Evolutionary conservation across 2,329 filamentous ascomycete genomes (phyloP).

Genomic region (Sarocladium strictum): DNA sequence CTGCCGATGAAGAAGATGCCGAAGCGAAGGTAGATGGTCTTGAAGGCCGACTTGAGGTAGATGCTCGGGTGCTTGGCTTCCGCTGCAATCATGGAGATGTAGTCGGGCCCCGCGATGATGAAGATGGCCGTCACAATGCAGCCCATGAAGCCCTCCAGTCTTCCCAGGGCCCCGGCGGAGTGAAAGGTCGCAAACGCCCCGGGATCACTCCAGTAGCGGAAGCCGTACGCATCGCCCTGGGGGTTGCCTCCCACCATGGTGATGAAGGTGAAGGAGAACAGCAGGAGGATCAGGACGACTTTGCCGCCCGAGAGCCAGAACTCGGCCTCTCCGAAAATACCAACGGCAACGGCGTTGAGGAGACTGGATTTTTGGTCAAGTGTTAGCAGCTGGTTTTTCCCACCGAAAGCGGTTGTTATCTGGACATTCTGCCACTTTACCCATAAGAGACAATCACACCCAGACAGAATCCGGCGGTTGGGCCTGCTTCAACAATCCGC

Average conservation of each 20-base stretch:
- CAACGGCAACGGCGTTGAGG: constrained; percentile 35
- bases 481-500: not conserved
- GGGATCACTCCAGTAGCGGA: constrained; percentile 60
- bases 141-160: constrained; percentile 60
- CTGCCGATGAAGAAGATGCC: constrained; percentile 24
- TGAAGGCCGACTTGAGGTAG: constrained; percentile 42
- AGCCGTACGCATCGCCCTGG: constrained; percentile 51
- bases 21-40: constrained; percentile 22
- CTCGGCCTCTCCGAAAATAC: constrained; percentile 37
- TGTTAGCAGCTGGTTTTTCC: too few species aligned
- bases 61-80: constrained; percentile 47
- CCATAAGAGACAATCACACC: not conserved
- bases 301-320: constrained; percentile 44
- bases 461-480: not conserved
- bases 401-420: too few species aligned
- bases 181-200: constrained; percentile 47
- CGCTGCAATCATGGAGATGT: constrained; percentile 57
- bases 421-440: too few species aligned
- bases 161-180: constrained; percentile 52
- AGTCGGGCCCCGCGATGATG: constrained; percentile 56
- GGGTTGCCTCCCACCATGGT: constrained; percentile 57
- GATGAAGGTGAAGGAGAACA: constrained; percentile 54
- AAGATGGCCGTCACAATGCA: constrained; percentile 41
- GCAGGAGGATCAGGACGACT: constrained; percentile 50
- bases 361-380: constrained; percentile 14